A percentile compares a stretch with the other conserved stretches of the same genome.
Conservation (phyloP, 2,329 filamentous ascomycete species). For the Cylindrodendrum hubeiense region DNA sequence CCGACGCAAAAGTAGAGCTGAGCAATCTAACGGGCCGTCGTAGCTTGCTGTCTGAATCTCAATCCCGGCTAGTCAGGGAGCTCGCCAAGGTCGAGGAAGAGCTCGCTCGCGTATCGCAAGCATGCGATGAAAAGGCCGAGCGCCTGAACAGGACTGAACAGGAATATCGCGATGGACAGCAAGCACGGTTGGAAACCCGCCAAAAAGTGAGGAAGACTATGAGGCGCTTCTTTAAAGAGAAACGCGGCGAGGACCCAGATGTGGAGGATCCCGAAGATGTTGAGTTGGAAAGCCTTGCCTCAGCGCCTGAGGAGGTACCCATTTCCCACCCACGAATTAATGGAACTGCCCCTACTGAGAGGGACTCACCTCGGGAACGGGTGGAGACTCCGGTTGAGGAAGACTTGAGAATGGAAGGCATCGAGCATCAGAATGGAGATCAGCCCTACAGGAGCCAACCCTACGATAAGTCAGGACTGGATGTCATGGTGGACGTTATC, state of each 20-base stretch:
- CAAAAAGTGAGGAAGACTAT: slow-evolving; percentile 47
- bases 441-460: not conserved
- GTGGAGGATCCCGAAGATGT: slow-evolving; percentile 30
- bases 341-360: slow-evolving; percentile 15
- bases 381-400: slow-evolving; percentile 20
- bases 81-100: slow-evolving; percentile 53
- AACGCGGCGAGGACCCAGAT: slow-evolving; percentile 43
- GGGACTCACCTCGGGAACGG: not conserved
- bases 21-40: slow-evolving; percentile 45
- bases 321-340: slow-evolving; percentile 27
- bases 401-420: slow-evolving; percentile 34
- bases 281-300: slow-evolving; percentile 29
- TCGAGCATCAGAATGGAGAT: slow-evolving; percentile 28
- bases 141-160: slow-evolving; percentile 50
- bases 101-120: slow-evolving; percentile 47
- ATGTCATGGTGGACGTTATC: slow-evolving; percentile 50
- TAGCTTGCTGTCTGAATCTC: slow-evolving; percentile 44
- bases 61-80: slow-evolving; percentile 46
- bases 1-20: slow-evolving; percentile 46
- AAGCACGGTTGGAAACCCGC: slow-evolving; percentile 43
- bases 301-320: not conserved
- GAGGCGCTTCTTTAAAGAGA: slow-evolving; percentile 50
- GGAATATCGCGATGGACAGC: slow-evolving; percentile 47
- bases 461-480: slow-evolving; percentile 9
- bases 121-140: slow-evolving; percentile 49